Percentiles rank a stretch among this genome's conserved stretches.
Evolutionary conservation across 805 yeast species (phyloP).

Genomic region (Cyberlindnera euphorbiae): DNA sequence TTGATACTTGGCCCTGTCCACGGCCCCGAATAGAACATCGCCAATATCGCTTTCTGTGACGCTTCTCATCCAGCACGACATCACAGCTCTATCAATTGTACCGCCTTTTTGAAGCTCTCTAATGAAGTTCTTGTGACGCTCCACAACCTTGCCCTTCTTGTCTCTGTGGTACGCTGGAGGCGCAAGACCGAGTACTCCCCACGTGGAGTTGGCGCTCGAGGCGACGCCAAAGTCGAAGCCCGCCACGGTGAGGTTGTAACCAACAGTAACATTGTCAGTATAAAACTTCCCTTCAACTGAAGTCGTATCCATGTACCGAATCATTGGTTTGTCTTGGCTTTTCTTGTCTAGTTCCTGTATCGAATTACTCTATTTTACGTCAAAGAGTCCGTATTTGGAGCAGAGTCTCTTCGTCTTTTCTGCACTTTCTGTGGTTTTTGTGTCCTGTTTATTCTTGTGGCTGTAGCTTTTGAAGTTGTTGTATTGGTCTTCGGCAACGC

Average conservation of each 20-base stretch:
- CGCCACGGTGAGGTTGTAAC: slow-evolving; percentile 28
- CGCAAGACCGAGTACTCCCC: slow-evolving; percentile 33
- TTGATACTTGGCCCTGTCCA: slow-evolving; percentile 35
- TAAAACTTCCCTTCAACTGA: slow-evolving; percentile 55
- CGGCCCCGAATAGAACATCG: slow-evolving; percentile 35
- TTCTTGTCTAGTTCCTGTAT: slow-evolving; percentile 19
- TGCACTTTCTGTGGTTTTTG: not conserved
- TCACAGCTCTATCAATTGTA: slow-evolving; percentile 12
- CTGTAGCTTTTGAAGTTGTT: too few species aligned
- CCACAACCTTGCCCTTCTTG: slow-evolving; percentile 2
- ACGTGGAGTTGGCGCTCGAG: slow-evolving; percentile 36
- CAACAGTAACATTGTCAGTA: slow-evolving; percentile 16
- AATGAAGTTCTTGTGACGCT: slow-evolving; percentile 10
- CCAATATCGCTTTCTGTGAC: slow-evolving; percentile 11
- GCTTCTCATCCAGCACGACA: slow-evolving; percentile 18
- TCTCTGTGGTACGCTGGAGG: slow-evolving; percentile 11
- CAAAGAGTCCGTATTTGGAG: slow-evolving; percentile 5
- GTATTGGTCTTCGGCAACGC: too few species aligned
- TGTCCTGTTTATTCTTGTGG: too few species aligned
- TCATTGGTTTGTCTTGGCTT: slow-evolving; percentile 11
- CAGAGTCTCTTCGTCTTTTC: slow-evolving; percentile 5
- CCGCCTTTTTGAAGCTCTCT: slow-evolving; percentile 8
- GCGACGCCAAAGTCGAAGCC: slow-evolving; percentile 32
- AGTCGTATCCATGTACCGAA: slow-evolving; percentile 32
- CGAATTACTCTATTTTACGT: not conserved